phyloP scores from a whole-genome alignment of 768 basidiomycete species.

The Paxillus ammoniavirescens region DNA sequence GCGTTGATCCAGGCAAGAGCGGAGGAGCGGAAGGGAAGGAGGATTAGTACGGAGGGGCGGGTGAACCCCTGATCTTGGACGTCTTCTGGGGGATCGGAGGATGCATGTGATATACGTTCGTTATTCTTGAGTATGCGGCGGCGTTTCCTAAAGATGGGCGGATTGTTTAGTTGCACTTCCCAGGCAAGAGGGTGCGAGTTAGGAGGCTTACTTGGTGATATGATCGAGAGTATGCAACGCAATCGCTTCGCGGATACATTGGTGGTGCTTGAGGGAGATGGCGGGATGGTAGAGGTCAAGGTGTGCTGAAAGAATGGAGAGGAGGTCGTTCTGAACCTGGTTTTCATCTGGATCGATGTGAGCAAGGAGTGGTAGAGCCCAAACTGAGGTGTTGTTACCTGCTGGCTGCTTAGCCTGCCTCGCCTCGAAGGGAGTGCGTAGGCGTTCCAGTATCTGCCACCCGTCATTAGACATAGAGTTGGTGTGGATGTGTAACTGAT shows the following conservation, averaged over 20 bases:
- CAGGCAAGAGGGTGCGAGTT: not conserved
- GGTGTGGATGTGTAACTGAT: not conserved
- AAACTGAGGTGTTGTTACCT: conserved; percentile 36
- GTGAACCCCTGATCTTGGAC: conserved; percentile 98
- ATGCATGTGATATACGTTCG: conserved; percentile 77
- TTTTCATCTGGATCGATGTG: conserved; percentile 38
- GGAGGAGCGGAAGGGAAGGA: conserved; percentile 90
- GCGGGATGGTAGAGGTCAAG: conserved; percentile 77
- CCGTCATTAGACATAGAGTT: not conserved
- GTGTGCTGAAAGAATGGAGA: conserved; percentile 64
- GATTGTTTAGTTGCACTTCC: not conserved
- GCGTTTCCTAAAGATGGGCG: conserved; percentile 66
- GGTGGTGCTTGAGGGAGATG: conserved; percentile 62
- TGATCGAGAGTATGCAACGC: conserved; percentile 87
- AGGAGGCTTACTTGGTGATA: conserved; percentile 65
- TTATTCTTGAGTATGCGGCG: conserved; percentile 90
- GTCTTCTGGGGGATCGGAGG: conserved; percentile 61
- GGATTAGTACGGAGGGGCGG: conserved; percentile 87
- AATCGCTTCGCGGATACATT: conserved; percentile 62
- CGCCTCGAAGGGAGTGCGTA: conserved; percentile 53
- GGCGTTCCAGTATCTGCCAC: conserved; percentile 52
- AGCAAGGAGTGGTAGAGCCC: conserved; percentile 2
- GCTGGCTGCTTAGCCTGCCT: conserved; percentile 52
- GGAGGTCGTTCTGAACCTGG: conserved; percentile 62
- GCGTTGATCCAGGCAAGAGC: conserved; percentile 83